Evolutionary conservation across 1,284 basidiomycete genomes (phyloP), one percentile per base, ranked within the genome.

Genomic region (Apiotrichum siamense): DNA sequence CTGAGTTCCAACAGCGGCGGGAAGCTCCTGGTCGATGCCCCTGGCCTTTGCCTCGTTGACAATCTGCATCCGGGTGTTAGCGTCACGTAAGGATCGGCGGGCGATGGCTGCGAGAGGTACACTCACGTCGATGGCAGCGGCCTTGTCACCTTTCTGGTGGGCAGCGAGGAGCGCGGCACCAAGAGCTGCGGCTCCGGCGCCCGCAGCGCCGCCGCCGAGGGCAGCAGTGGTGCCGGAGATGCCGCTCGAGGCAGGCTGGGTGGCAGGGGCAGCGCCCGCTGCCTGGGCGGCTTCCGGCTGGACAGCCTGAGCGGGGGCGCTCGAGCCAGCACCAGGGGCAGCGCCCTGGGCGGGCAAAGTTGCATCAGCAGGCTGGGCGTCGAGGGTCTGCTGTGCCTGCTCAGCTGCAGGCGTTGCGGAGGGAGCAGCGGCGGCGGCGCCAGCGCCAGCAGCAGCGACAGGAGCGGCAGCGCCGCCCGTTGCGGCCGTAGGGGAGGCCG

Each of bases 21-120:
- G 45, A 3, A 70, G 50, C 15, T 41, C 42, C 33, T 69, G 47
- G 52, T 74, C 62, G 52, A 74, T 69, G 12, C 71, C 73, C 31
- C 63, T 50, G 11, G 63, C 61, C 50, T 66, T 61, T 24, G 73
- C 73, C 49, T 73, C 70, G 24, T 66, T 64, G 43, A 74, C 59
- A 48, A 66, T 57, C 57, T 61, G 18, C 3, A 10, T 15, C 17
- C 10, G 38, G 17, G 50, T 9, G 9, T 39, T 39, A 39, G 38
- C 21, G n/a, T n/a, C n/a, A n/a, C n/a, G n/a, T n/a, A n/a, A n/a
- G n/a, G n/a, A n/a, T 20, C 24, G 17, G 21, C 11, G 20, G 18
- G 18, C 9, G 13, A 35, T 9, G 21, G 21, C 32, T n/a, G 38
- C 13, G 20, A 25, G 4, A 31, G 20, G 15, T 13, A 20, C 4